These are phyloP conservation scores for Ophiocordyceps camponoti-rufipedis DNA, from an alignment of 2,329 filamentous ascomycete genomes.

Conservation along the genomic window DNA sequence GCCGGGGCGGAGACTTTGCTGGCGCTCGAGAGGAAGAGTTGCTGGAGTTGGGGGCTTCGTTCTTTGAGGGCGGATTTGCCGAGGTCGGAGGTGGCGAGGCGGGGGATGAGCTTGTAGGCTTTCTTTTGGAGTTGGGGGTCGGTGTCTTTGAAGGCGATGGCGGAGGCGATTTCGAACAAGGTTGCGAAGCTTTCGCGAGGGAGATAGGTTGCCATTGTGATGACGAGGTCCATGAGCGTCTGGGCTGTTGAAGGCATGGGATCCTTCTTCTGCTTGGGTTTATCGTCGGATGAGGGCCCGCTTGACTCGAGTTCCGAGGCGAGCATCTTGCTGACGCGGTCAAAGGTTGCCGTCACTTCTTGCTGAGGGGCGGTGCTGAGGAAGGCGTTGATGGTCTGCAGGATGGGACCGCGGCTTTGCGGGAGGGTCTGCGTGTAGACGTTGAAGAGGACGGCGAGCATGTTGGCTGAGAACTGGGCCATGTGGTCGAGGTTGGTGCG, in stretches of 20 bases:
- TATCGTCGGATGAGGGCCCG: slow-evolving; percentile 32
- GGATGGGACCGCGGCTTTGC: slow-evolving; percentile 74
- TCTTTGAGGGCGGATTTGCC: slow-evolving; percentile 62
- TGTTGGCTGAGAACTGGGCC: slow-evolving; percentile 62
- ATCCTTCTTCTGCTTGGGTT: slow-evolving; percentile 35
- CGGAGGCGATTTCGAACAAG: slow-evolving; percentile 71
- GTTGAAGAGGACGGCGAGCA: slow-evolving; percentile 95
- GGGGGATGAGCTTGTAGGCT: slow-evolving; percentile 92
- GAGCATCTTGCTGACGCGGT: slow-evolving; percentile 70
- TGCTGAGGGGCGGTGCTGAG: slow-evolving; percentile 65
- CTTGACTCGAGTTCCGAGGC: slow-evolving; percentile 44
- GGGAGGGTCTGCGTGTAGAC: slow-evolving; percentile 94
- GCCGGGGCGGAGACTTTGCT: slow-evolving; percentile 79
- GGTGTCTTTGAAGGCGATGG: slow-evolving; percentile 62
- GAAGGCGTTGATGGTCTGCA: slow-evolving; percentile 90
- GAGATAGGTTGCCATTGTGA: slow-evolving; percentile 88
- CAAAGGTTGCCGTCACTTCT: slow-evolving; percentile 77
- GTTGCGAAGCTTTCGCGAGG: slow-evolving; percentile 69
- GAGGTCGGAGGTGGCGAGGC: slow-evolving; percentile 63
- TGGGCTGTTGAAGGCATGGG: slow-evolving; percentile 85
- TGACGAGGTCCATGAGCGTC: slow-evolving; percentile 90
- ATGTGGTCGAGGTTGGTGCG: slow-evolving; percentile 69
- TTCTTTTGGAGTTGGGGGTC: slow-evolving; percentile 97
- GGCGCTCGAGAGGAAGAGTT: slow-evolving; percentile 59
- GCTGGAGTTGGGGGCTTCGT: slow-evolving; percentile 61